A percentile compares a stretch with the other conserved stretches of the same genome.
These are phyloP conservation scores for Apiosordaria backusii DNA, from an alignment of 495 filamentous ascomycete species.

Conservation along the genomic window DNA sequence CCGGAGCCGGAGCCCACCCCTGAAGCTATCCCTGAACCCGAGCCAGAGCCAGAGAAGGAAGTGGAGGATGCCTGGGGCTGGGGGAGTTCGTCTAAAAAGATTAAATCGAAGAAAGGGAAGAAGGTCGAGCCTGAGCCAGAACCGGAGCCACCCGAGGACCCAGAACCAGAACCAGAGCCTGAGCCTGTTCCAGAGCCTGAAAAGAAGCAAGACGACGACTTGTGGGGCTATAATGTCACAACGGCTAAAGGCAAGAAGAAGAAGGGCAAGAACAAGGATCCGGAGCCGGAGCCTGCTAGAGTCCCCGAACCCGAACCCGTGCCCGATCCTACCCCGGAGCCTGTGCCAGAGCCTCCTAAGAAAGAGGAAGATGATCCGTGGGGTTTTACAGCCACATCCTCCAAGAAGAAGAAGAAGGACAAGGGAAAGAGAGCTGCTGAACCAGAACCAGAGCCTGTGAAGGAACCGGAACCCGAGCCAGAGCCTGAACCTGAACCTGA, in stretches of 20 bases:
- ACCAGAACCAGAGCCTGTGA: slow-evolving; percentile 9
- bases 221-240: slow-evolving; percentile 16
- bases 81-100: background rate
- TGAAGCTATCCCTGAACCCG: slow-evolving; percentile 14
- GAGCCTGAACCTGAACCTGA: slow-evolving; percentile 22
- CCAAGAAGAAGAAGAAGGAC: slow-evolving; percentile 38
- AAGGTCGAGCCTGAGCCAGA: slow-evolving; percentile 13
- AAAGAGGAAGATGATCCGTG: slow-evolving; percentile 21
- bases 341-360: slow-evolving; percentile 9
- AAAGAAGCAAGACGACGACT: slow-evolving; percentile 14
- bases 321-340: slow-evolving; percentile 10
- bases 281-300: slow-evolving; percentile 19
- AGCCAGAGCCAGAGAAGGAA: slow-evolving; percentile 13
- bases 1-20: slow-evolving; percentile 14
- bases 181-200: slow-evolving; percentile 19
- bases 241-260: slow-evolving; percentile 25
- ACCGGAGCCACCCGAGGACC: slow-evolving; percentile 6
- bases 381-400: slow-evolving; percentile 15
- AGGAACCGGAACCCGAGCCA: slow-evolving; percentile 3
- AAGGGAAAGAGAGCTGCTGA: slow-evolving; percentile 8
- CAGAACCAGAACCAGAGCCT: slow-evolving; percentile 29
- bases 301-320: slow-evolving; percentile 11
- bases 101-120: slow-evolving; percentile 5
- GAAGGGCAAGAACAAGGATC: slow-evolving; percentile 20
- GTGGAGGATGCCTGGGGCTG: slow-evolving; percentile 6